phyloP scores from a whole-genome alignment of 2,329 filamentous ascomycete genomes.

The Colletotrichum melonis region DNA sequence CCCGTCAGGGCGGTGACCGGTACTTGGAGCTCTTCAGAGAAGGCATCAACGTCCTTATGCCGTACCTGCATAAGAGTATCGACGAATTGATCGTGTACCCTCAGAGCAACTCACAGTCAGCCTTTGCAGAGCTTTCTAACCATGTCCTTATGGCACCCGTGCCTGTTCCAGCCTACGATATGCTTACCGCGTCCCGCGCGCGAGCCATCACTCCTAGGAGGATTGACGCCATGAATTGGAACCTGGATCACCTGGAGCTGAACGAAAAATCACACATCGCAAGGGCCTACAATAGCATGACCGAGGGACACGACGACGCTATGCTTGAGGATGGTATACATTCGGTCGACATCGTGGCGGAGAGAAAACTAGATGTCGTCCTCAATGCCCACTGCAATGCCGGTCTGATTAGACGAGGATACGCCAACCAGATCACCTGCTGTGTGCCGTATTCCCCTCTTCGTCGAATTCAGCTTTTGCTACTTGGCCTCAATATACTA shows the following conservation, averaged over 20 bases:
- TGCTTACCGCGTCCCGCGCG: conserved; percentile 52
- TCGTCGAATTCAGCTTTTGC: conserved; percentile 38
- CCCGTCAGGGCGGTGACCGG: conserved; percentile 58
- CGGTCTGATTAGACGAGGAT: conserved; percentile 47
- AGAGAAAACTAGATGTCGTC: conserved; percentile 58
- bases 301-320: conserved; percentile 54
- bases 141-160: conserved; percentile 54
- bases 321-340: conserved; percentile 59
- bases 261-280: conserved; percentile 56
- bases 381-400: conserved; percentile 66
- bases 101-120: conserved; percentile 15
- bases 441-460: conserved; percentile 57
- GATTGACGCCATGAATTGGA: conserved; percentile 63
- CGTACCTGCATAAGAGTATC: conserved; percentile 44
- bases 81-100: conserved; percentile 37
- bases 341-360: conserved; percentile 53
- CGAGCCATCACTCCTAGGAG: conserved; percentile 59
- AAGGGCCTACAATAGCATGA: conserved; percentile 64
- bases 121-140: conserved; percentile 33
- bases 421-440: conserved; percentile 62
- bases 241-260: conserved; percentile 55
- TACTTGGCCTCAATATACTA: conserved; percentile 38
- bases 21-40: conserved; percentile 58
- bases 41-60: conserved; percentile 57
- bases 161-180: conserved; percentile 54